These are phyloP conservation scores for Coniferiporia sulphurascens DNA, from an alignment of 1,284 basidiomycete species.

Conservation along the genomic window DNA sequence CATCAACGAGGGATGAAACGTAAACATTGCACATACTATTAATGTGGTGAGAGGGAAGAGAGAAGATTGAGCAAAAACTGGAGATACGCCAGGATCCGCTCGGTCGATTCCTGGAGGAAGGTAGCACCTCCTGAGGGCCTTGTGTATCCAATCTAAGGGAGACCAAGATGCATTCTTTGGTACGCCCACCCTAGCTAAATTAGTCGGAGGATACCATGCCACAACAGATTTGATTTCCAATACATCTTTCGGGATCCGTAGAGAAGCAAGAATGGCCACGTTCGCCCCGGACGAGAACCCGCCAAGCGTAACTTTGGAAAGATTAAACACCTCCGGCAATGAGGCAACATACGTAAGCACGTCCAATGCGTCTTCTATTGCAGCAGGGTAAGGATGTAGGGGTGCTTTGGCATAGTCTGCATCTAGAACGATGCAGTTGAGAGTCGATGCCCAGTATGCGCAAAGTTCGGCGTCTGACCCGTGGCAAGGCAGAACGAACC, in stretches of 20 bases:
- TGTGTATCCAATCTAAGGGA: constrained; percentile 1
- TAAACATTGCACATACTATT: constrained; percentile 7
- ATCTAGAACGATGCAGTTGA: constrained; percentile 19
- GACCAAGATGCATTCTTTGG: neutral
- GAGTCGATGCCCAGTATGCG: constrained; percentile 12
- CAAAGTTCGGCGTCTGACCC: constrained; percentile 16
- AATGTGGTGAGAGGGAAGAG: constrained; percentile 15
- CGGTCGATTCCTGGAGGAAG: constrained; percentile 1
- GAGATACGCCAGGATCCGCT: constrained; percentile 7
- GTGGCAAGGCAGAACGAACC: constrained; percentile 10
- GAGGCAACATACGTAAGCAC: constrained; percentile 14
- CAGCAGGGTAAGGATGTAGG: constrained; percentile 18
- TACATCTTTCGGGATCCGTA: neutral
- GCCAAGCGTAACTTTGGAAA: constrained; percentile 16
- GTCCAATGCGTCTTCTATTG: constrained; percentile 19
- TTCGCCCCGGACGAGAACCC: constrained; percentile 20
- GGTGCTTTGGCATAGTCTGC: constrained; percentile 21
- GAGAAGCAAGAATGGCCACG: constrained; percentile 14
- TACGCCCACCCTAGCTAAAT: constrained; percentile 4
- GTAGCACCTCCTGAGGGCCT: constrained; percentile 7
- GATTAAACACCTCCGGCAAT: constrained; percentile 5
- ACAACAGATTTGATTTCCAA: constrained; percentile 10
- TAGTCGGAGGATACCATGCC: constrained; percentile 17
- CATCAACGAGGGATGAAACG: neutral
- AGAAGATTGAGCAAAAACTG: constrained; percentile 9